These are phyloP conservation scores for Parathielavia appendiculata DNA, from an alignment of 495 filamentous ascomycete genomes.

Conservation along the genomic window DNA sequence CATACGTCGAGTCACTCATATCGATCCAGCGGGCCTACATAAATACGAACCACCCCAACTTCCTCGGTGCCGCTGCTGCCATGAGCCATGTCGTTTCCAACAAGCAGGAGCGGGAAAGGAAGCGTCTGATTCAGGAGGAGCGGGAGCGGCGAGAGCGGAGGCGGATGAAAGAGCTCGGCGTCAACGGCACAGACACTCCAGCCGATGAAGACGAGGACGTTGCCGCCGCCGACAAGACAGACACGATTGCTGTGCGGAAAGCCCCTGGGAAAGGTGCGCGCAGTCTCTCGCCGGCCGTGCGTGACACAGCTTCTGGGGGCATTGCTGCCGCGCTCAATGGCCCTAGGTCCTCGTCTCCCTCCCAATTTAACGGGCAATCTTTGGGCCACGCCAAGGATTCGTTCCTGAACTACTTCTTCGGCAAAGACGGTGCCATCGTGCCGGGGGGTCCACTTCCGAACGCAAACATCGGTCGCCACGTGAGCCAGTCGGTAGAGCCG, in stretches of 20 bases:
- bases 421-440: constrained; percentile 71
- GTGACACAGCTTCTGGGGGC: constrained; percentile 54
- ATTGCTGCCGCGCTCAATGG: constrained; percentile 66
- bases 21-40: constrained; percentile 97
- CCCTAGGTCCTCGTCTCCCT: constrained; percentile 56
- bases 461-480: constrained; percentile 54
- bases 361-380: constrained; percentile 49
- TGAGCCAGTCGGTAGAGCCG: constrained; percentile 68
- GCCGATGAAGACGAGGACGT: constrained; percentile 70
- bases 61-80: constrained; percentile 93
- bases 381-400: constrained; percentile 63
- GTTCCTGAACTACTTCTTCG: constrained; percentile 97
- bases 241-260: constrained; percentile 41
- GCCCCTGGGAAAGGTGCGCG: constrained; percentile 53
- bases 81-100: constrained; percentile 94
- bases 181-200: constrained; percentile 67
- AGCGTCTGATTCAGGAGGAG: constrained; percentile 72
- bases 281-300: constrained; percentile 78
- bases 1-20: constrained; percentile 92
- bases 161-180: constrained; percentile 71
- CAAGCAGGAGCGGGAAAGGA: constrained; percentile 89
- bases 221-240: constrained; percentile 53
- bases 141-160: constrained; percentile 76
- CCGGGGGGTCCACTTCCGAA: constrained; percentile 36
- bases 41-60: constrained; percentile 99